Percentiles rank a stretch among this genome's conserved stretches.
Evolutionary conservation across 106 monocot genomes (phyloP).

Genomic region (Iris macrosiphon): DNA sequence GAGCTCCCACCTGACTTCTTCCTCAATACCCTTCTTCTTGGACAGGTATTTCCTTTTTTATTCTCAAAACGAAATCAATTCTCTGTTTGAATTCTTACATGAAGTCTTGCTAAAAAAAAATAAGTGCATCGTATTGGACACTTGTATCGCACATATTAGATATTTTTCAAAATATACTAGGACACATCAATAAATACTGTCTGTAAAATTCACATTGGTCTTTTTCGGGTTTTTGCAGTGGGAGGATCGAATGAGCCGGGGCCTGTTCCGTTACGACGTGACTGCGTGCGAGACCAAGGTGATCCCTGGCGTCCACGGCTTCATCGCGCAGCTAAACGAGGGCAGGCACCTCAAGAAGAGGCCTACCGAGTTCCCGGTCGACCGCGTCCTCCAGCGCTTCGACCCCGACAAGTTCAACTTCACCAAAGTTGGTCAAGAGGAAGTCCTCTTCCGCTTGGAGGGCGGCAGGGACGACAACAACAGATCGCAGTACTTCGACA

Average conservation of each 20-base stretch:
- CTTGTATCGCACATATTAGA: too few relatives aligned
- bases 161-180: neutral
- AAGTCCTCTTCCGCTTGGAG: conserved; percentile 68
- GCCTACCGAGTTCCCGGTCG: conserved; percentile 69
- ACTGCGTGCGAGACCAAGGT: conserved; percentile 77
- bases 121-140: too few relatives aligned
- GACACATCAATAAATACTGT: too few relatives aligned
- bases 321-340: conserved; percentile 63
- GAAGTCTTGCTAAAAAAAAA: too few relatives aligned
- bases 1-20: conserved; percentile 38
- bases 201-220: too few relatives aligned
- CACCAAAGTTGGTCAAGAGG: conserved; percentile 77
- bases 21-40: conserved; percentile 56
- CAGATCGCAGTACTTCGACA: conserved; percentile 24
- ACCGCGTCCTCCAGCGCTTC: conserved; percentile 63
- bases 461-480: conserved; percentile 11
- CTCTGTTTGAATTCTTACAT: too few relatives aligned
- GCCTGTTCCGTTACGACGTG: conserved; percentile 82
- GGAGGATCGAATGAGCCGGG: conserved; percentile 65
- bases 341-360: conserved; percentile 74
- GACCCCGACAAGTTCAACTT: conserved; percentile 68
- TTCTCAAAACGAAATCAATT: too few relatives aligned
- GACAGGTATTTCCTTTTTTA: conserved; percentile 34
- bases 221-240: conserved; percentile 31
- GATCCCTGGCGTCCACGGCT: conserved; percentile 57